A percentile compares a stretch with the other conserved stretches of the same genome.
Conservation (phyloP, 2,329 filamentous ascomycete genomes). For the Pezicula radicicola region DNA sequence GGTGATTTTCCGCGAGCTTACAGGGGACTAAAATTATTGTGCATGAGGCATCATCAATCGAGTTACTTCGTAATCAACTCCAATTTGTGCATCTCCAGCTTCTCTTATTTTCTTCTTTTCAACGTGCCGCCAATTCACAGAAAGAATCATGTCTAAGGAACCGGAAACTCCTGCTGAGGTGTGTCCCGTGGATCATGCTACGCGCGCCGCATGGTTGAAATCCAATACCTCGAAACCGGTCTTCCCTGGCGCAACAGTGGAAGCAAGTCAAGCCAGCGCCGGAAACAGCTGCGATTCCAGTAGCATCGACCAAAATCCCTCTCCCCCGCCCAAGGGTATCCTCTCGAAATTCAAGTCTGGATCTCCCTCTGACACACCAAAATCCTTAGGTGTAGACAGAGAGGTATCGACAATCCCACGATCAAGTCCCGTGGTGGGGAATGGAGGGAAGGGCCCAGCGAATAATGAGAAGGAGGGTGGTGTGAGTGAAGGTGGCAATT, state of each 20-base stretch:
- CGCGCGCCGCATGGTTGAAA: slow-evolving; percentile 80
- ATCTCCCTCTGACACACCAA: slow-evolving; percentile 5
- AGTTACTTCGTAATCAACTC: not conserved
- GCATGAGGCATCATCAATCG: slow-evolving; percentile 8
- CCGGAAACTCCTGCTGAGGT: slow-evolving; percentile 33
- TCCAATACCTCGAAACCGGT: slow-evolving; percentile 22
- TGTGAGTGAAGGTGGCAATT: slow-evolving; percentile 73
- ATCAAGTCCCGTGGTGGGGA: slow-evolving; percentile 35
- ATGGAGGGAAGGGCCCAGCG: slow-evolving; percentile 45
- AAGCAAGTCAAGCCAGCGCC: slow-evolving; percentile 27
- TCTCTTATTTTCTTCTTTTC: not conserved
- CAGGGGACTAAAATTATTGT: slow-evolving; percentile 11
- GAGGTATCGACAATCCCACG: slow-evolving; percentile 79
- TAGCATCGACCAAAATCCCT: slow-evolving; percentile 34
- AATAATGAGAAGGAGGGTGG: slow-evolving; percentile 79
- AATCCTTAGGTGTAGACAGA: slow-evolving; percentile 59
- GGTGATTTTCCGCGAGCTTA: slow-evolving; percentile 9
- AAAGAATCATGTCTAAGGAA: slow-evolving; percentile 25
- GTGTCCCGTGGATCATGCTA: slow-evolving; percentile 90
- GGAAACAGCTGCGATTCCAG: slow-evolving; percentile 31
- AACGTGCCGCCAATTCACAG: not conserved
- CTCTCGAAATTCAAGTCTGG: slow-evolving; percentile 16
- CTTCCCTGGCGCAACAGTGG: slow-evolving; percentile 21
- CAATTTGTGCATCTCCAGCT: not conserved
- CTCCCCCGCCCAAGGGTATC: slow-evolving; percentile 23